Conservation (phyloP, 371 early-diverging fungal genomes). For the Mucor ambiguus region DNA sequence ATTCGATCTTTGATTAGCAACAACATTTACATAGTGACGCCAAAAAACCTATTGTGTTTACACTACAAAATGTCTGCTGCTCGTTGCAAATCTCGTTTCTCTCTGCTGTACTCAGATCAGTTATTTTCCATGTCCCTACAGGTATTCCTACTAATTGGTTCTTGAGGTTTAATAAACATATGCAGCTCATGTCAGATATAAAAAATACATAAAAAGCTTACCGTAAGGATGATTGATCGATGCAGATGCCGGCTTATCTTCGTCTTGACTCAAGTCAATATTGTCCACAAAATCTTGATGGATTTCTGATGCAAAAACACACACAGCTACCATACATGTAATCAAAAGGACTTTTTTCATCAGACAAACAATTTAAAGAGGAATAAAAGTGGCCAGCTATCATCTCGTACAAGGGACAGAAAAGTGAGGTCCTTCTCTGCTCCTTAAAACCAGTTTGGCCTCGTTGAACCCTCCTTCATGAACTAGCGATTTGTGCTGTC, state of each 20-base stretch:
- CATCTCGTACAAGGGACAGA: no score
- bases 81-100: conserved; percentile 4
- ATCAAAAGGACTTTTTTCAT: neutral
- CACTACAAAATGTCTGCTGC: conserved; percentile 17
- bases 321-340: neutral
- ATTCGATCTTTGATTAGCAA: no score
- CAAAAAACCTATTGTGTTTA: neutral
- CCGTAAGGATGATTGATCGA: neutral
- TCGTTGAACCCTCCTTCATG: no score
- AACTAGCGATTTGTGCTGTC: no score
- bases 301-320: neutral
- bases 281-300: neutral
- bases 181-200: neutral
- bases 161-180: neutral
- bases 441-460: no score
- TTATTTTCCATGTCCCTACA: conserved; percentile 20
- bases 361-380: no score
- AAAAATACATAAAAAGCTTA: no score
- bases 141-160: conserved; percentile 19
- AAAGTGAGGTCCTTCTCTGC: no score
- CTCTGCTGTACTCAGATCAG: conserved; percentile 8
- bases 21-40: neutral
- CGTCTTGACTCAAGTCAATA: neutral
- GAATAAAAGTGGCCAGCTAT: no score
- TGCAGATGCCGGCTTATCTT: neutral